These are phyloP conservation scores for Fusarium haematococcum DNA, from an alignment of 2,329 filamentous ascomycete species.

Conservation along the genomic window DNA sequence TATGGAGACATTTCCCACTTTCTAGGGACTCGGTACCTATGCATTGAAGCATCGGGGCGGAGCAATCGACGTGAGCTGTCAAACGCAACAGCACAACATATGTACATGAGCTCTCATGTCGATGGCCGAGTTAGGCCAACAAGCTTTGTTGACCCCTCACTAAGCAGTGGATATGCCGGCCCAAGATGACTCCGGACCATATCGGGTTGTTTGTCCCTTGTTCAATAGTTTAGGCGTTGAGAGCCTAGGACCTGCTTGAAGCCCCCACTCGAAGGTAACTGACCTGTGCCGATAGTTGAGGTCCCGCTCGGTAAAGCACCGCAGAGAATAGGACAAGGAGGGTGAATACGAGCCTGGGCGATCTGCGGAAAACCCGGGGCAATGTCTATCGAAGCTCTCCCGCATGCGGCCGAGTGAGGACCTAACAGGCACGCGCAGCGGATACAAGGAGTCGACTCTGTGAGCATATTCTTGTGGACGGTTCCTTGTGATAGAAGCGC, in stretches of 20 bases:
- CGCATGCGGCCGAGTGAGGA: neutral
- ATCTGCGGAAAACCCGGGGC: neutral
- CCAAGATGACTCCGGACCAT: neutral
- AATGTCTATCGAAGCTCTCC: neutral
- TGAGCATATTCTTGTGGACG: neutral
- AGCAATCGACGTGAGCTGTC: slow-evolving; percentile 16
- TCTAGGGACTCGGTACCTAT: slow-evolving; percentile 7
- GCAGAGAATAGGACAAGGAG: neutral
- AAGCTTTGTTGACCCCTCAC: slow-evolving; percentile 5
- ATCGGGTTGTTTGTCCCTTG: slow-evolving; percentile 1
- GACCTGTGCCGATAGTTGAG: neutral
- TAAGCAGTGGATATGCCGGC: neutral
- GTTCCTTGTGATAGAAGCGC: neutral
- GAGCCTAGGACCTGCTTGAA: slow-evolving; percentile 1
- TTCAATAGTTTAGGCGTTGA: slow-evolving; percentile 10
- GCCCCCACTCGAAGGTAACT: slow-evolving; percentile 3
- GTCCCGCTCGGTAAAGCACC: neutral
- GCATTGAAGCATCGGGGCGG: slow-evolving; percentile 18
- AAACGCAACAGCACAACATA: slow-evolving; percentile 1
- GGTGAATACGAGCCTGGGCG: neutral
- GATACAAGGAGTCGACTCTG: neutral
- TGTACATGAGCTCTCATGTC: neutral
- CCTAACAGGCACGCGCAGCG: neutral
- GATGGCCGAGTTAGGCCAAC: neutral
- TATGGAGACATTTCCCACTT: slow-evolving; percentile 26